A percentile compares a stretch with the other conserved stretches of the same genome.
Evolutionary conservation across 2,329 filamentous ascomycete genomes (phyloP).

Genomic region (Uncinocarpus reesii): DNA sequence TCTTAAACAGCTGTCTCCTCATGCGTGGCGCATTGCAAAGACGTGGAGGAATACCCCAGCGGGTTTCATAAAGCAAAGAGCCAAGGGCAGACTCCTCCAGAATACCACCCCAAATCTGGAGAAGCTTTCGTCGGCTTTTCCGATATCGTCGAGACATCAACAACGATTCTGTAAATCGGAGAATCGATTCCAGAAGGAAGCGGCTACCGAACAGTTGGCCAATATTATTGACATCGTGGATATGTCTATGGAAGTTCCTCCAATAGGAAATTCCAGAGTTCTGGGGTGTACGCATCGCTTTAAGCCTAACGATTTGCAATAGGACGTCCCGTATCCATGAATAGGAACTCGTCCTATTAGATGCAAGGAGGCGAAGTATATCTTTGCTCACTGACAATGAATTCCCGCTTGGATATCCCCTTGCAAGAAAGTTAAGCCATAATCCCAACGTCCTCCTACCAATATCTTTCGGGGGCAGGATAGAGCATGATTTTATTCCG

Average conservation of each 20-base stretch:
- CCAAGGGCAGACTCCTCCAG: background rate
- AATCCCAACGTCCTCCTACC: conserved; percentile 22
- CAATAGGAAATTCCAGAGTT: background rate
- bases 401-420: conserved; percentile 10
- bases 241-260: conserved; percentile 8
- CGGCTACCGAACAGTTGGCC: conserved; percentile 22
- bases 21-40: background rate
- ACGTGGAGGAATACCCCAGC: background rate
- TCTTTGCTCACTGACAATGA: conserved; percentile 23
- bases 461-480: conserved; percentile 28
- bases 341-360: conserved; percentile 11
- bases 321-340: background rate
- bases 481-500: conserved; percentile 28
- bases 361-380: conserved; percentile 19
- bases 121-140: conserved; percentile 15
- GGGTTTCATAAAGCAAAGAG: background rate
- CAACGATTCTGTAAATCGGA: conserved; percentile 28
- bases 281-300: background rate
- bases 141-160: conserved; percentile 19
- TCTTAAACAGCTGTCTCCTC: background rate
- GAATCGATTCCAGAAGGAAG: conserved; percentile 22
- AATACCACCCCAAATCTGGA: conserved; percentile 27
- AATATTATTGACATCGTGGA: conserved; percentile 15
- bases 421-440: conserved; percentile 27
- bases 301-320: background rate